phyloP scores from a whole-genome alignment of 2,329 filamentous ascomycete species.

The Colletotrichum costaricense region DNA sequence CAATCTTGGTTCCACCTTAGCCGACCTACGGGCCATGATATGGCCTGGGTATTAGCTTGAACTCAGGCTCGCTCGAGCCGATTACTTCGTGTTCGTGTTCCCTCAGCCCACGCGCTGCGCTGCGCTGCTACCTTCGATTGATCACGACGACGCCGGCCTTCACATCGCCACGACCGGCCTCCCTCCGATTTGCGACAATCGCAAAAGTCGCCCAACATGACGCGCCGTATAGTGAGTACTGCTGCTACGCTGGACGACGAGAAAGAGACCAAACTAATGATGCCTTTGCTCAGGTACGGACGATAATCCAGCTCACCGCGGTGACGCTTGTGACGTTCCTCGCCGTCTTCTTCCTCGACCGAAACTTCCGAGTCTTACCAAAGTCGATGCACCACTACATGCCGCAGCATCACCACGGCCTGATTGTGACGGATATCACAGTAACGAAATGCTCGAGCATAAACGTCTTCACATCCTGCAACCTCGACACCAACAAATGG shows the following conservation, averaged over 20 bases:
- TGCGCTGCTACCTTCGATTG: neutral
- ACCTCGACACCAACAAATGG: constrained; percentile 78
- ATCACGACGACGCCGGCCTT: neutral
- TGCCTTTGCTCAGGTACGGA: constrained; percentile 62
- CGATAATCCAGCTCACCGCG: constrained; percentile 79
- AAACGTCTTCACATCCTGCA: constrained; percentile 81
- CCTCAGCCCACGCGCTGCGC: neutral
- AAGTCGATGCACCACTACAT: constrained; percentile 87
- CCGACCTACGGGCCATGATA: constrained; percentile 27
- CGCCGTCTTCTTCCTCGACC: constrained; percentile 85
- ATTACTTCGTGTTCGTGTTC: constrained; percentile 27
- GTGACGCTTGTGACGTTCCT: constrained; percentile 75
- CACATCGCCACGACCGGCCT: neutral
- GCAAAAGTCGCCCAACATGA: constrained; percentile 35
- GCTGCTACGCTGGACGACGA: neutral
- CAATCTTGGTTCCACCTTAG: neutral
- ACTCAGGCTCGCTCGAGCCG: constrained; percentile 32
- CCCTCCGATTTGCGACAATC: constrained; percentile 13
- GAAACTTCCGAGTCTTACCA: constrained; percentile 87
- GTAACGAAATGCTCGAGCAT: constrained; percentile 80
- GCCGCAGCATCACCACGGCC: constrained; percentile 85
- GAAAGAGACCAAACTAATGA: neutral
- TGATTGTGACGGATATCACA: constrained; percentile 87
- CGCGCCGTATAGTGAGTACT: constrained; percentile 38
- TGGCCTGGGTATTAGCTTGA: constrained; percentile 32